These are phyloP conservation scores for Albatrellus ellisii DNA, from an alignment of 768 basidiomycete genomes.

Conservation along the genomic window DNA sequence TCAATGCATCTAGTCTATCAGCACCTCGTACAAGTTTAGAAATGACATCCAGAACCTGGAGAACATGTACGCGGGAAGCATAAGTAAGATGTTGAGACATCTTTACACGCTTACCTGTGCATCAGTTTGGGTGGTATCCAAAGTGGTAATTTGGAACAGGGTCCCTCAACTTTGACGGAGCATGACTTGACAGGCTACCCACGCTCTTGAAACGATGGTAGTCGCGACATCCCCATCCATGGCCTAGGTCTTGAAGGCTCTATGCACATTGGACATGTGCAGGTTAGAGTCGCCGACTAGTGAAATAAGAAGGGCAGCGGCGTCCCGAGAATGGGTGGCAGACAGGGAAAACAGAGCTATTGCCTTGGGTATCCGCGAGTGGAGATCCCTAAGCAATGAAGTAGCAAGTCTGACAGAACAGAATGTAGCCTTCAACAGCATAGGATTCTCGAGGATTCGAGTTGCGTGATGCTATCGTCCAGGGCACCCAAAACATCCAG, in stretches of 20 bases:
- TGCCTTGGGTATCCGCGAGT: slow-evolving; percentile 17
- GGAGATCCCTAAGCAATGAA: slow-evolving; percentile 27
- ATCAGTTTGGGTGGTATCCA: too few relatives aligned
- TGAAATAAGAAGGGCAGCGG: neutral
- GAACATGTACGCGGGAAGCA: neutral
- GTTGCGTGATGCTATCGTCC: neutral
- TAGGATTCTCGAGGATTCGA: slow-evolving; percentile 11
- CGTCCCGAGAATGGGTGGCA: neutral
- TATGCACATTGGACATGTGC: neutral
- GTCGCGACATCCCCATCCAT: neutral
- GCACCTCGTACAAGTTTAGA: neutral
- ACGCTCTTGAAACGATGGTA: neutral
- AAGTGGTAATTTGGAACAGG: neutral
- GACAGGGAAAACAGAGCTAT: neutral
- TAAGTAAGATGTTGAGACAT: neutral
- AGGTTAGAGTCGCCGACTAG: neutral
- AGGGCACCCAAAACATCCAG: neutral
- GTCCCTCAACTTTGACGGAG: neutral
- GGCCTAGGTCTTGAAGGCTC: neutral
- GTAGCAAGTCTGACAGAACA: slow-evolving; percentile 18
- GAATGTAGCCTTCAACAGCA: neutral
- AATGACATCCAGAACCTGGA: neutral
- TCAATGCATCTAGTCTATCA: neutral
- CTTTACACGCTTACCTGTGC: neutral
- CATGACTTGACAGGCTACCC: neutral